Base-by-base conservation (phyloP, 2,329 filamentous ascomycete genomes). In the Falciphora oryzae region DNA sequence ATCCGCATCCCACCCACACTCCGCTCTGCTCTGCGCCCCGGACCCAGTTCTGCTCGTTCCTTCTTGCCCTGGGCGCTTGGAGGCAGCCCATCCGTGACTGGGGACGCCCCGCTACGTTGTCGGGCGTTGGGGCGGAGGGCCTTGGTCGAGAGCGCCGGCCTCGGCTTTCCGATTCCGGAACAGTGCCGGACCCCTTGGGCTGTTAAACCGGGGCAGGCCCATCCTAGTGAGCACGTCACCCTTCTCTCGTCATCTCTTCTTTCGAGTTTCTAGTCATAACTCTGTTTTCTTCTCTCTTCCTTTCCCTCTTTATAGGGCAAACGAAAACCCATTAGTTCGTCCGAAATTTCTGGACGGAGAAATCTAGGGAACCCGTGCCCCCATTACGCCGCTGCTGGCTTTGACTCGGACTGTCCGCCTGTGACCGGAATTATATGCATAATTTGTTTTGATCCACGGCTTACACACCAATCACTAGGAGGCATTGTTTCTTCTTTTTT, bases 151-250 rank as follows among this genome's bases (percentile, higher is more conserved):
- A 58, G 22, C 10, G 44, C 44, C 44, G 44, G 57, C 57, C 25
- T 58, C 57, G 57, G 25, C 57, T 27, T 57, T 31, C 57, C 57
- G 57, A 28, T 28, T 16, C 57, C 57, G 57, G 57, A 58, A 58
- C 27, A 58, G 29, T 28, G 27, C 27, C 57, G 57, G 57, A 22
- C 44, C 22, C 44, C 22, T 22, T 53, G 14, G 44, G 57, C 18
- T 25, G 27, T 28, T 28, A 58, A 29, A 28, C 57, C 29, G 13
- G 57, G 29, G 27, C 27, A 28, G 57, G 27, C 27, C 25, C 57
- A 58, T 28, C 57, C 57, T 31, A 4, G 57, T 58, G 57, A 58
- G 57, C 57, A 58, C 27, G 27, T 18, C 25, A 58, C 57, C 11
- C 38, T 10, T 53, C 44, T 53, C 44, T 53, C 44, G 22, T 53